Evolutionary conservation across 192 early-diverging fungal genomes (phyloP), one percentile per base, ranked within the genome.

Genomic region (Entrophospora sp.): DNA sequence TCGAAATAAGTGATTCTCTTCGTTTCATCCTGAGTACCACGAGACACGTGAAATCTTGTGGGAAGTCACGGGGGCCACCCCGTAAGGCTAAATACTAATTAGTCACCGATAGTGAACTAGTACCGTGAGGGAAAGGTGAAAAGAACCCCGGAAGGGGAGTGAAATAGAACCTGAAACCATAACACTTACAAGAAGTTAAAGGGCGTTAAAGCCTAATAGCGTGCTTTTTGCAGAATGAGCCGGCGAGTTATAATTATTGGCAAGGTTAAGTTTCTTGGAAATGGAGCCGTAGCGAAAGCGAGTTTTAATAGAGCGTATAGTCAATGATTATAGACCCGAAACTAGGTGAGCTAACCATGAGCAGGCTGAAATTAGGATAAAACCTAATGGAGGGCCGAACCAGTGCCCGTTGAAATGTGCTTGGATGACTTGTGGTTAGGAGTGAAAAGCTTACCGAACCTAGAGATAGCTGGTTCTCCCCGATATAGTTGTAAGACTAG

Each of bases 51-150:
- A 52, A 52, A 52, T 52, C 24, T 52, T 52, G 49, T 52, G 49
- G 49, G 49, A 52, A 52, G 49, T 13, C 18, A 22, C 49, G 49
- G 20, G 49, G 49, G 2, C 49, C 49, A 52, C 49, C 49, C 20
- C 49, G 49, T 58, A 58, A 58, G 55, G 55, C 55, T 58, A 58
- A 58, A 58, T 58, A 58, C 35, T 32, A 3, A 37, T 37, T 32
- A 58, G 55, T 36, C 32, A 58, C 55, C 55, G 55, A 83, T 83
- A 83, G 81, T 78, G 77, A 83, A 83, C 81, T 79, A 83, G 81
- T 82, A 83, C 81, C 77, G 81, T 83, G 80, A 83, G 77, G 80
- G 81, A 83, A 83, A 83, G 81, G 69, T 82, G 81, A 81, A 82
- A 82, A 82, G 77, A 60, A 79, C 77, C 75, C 70, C 77, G 77